Base-by-base conservation (phyloP, 192 early-diverging fungal genomes). In the Podila epigama region DNA sequence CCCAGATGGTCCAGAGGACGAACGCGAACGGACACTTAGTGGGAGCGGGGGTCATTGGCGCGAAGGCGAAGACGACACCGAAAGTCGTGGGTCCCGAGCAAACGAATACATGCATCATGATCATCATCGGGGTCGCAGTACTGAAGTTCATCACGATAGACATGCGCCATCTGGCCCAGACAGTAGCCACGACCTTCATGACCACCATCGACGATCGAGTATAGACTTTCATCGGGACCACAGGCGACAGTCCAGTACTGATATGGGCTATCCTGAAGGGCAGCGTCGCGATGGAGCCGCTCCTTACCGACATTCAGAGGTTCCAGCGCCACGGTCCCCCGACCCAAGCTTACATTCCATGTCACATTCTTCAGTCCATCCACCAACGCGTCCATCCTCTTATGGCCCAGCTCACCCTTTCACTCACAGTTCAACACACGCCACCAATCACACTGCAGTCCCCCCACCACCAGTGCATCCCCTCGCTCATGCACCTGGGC, bases 21-120 rank as follows among this genome's bases (percentile, higher is more conserved):
- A 68, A 4, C 71, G 71, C n/a, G 71, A 75, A 27, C 51, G 65
- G n/a, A 48, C 44, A 16, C n/a, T 48, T 6, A 15, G 35, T 27
- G 33, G 48, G 18, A 18, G 27, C 11, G 25, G 34, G 34, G 22
- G 36, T 51, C 71, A 57, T 0, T 67, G 71, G 71, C 60, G 63
- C 28, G 65, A 68, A 42, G 73, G 73, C 1, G 73, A 77, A 12
- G 73, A 68, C 22, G 73, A 64, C n/a, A 60, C 54, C 31, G 73
- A 77, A 10, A 29, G 63, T n/a, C 66, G 13, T 25, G 39, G 66
- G 4, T 39, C 58, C 18, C 69, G 69, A 44, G 63, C 40, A 39
- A 58, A 59, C 20, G 67, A 68, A 13, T 66, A 63, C 18, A 48
- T 35, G 8, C 51, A 57, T 18, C 63, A 56, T 10, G 70, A 66